These are phyloP conservation scores for Penicillium nucicola DNA, from an alignment of 495 filamentous ascomycete genomes.

Conservation along the genomic window DNA sequence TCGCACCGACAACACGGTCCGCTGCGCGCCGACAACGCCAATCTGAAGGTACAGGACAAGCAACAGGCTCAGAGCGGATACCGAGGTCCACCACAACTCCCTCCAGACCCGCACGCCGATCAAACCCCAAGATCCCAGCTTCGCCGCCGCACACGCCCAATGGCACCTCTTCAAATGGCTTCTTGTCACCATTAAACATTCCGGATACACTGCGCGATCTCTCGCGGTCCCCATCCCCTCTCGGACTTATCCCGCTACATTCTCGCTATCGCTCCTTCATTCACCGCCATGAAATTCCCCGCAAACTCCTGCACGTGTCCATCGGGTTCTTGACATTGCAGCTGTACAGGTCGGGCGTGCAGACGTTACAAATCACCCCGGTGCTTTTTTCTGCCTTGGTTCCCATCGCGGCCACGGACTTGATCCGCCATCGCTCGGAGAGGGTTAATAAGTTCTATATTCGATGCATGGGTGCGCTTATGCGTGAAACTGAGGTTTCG, in stretches of 20 bases:
- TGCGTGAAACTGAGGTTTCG: conserved; percentile 91
- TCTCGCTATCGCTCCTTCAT: conserved; percentile 48
- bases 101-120: conserved; percentile 28
- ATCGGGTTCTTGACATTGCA: conserved; percentile 90
- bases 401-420: conserved; percentile 82
- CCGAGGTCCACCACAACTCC: conserved; percentile 28
- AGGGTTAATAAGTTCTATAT: conserved; percentile 88
- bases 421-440: conserved; percentile 75
- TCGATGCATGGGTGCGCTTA: conserved; percentile 75
- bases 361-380: conserved; percentile 72
- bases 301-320: conserved; percentile 66
- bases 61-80: conserved; percentile 8
- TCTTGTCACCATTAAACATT: conserved; percentile 62
- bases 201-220: conserved; percentile 66
- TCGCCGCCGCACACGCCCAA: conserved; percentile 36
- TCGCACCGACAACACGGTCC: conserved; percentile 62
- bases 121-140: conserved; percentile 44
- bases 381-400: conserved; percentile 77
- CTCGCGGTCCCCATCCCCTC: conserved; percentile 82
- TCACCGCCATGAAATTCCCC: conserved; percentile 49
- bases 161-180: conserved; percentile 55
- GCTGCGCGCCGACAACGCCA: conserved; percentile 51
- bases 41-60: conserved; percentile 40
- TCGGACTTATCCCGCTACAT: conserved; percentile 95
- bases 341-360: conserved; percentile 74